phyloP scores from a whole-genome alignment of 1,139 yeast genomes.

The Diutina pseudorugosa region DNA sequence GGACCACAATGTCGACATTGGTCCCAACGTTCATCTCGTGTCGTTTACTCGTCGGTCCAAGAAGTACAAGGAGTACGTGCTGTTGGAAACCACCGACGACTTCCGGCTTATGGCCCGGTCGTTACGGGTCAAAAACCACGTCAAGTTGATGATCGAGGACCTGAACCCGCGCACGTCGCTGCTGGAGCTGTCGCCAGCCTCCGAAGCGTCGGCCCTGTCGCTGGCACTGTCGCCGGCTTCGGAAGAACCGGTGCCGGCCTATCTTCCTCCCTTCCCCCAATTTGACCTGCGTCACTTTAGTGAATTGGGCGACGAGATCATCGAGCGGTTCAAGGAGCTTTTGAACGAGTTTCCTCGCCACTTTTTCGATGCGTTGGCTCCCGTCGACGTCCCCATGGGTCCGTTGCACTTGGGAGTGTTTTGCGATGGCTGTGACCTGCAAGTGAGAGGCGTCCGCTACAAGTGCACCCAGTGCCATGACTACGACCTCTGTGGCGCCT shows the following conservation, averaged over 20 bases:
- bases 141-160: slow-evolving; percentile 9
- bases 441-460: background rate
- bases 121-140: slow-evolving; percentile 29
- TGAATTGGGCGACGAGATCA: background rate
- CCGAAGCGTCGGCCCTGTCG: slow-evolving; percentile 5
- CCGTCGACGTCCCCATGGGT: background rate
- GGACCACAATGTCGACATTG: background rate
- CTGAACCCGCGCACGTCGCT: background rate
- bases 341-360: background rate
- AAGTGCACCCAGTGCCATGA: slow-evolving; percentile 3
- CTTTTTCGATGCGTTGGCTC: slow-evolving; percentile 3
- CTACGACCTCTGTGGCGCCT: background rate
- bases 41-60: slow-evolving; percentile 16
- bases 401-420: background rate
- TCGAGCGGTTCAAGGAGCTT: background rate
- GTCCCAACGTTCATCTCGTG: slow-evolving; percentile 2
- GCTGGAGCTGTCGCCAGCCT: background rate
- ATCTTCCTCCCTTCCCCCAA: background rate
- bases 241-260: slow-evolving; percentile 9
- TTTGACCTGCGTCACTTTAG: background rate
- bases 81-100: slow-evolving; percentile 26
- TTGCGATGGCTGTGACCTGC: background rate
- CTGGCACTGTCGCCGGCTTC: slow-evolving; percentile 7
- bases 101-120: slow-evolving; percentile 36
- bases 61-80: slow-evolving; percentile 28